Conservation (phyloP, 257 asterid species). For the Anisodus tanguticus region DNA sequence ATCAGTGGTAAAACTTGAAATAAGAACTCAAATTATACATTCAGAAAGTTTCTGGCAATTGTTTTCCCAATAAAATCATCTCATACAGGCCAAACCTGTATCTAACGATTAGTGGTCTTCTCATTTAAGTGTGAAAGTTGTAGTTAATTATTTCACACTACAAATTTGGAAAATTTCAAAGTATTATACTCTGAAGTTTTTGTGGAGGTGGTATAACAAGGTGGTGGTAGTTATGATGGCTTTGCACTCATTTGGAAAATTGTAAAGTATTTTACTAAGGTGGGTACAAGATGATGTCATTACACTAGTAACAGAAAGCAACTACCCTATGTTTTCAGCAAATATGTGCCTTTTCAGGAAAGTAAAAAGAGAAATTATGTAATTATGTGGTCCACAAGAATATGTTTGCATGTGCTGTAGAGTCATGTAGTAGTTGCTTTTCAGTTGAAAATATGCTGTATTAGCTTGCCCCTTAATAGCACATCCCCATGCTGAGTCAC, state of each 20-base stretch:
- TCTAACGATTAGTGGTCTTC: background rate
- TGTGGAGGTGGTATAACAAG: too few species aligned
- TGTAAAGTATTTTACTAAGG: background rate
- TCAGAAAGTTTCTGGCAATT: background rate
- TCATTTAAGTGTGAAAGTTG: conserved; percentile 2
- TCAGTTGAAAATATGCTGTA: background rate
- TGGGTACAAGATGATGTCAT: background rate
- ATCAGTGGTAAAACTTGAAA: conserved; percentile 20
- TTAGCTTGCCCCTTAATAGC: background rate
- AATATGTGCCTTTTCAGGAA: background rate
- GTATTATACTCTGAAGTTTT: background rate
- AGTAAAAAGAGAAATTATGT: background rate
- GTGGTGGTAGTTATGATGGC: background rate
- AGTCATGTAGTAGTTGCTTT: conserved; percentile 18
- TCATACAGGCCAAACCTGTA: background rate
- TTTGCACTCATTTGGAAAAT: background rate
- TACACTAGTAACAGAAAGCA: background rate
- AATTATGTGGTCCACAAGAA: background rate
- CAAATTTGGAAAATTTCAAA: background rate
- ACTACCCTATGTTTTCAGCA: background rate
- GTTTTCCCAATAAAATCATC: background rate
- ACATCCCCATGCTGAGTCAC: background rate
- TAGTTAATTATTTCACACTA: background rate
- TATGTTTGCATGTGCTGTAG: background rate
- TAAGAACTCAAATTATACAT: background rate